These are phyloP conservation scores for Ophiocordyceps unilateralis DNA, from an alignment of 2,329 filamentous ascomycete species.

Conservation along the genomic window DNA sequence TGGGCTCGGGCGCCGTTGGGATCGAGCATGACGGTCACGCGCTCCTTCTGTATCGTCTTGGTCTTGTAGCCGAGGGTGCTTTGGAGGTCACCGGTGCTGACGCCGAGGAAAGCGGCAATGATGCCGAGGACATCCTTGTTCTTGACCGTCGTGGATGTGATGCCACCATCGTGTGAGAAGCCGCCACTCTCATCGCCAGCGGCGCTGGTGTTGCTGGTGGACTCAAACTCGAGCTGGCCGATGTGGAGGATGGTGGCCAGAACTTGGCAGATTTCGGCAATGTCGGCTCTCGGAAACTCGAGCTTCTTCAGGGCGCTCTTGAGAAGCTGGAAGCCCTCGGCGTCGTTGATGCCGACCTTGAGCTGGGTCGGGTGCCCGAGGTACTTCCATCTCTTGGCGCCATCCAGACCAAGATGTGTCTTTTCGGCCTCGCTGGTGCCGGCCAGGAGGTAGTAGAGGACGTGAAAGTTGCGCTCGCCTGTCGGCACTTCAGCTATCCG, in stretches of 20 bases:
- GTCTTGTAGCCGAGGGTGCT: slow-evolving; percentile 87
- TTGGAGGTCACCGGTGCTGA: slow-evolving; percentile 67
- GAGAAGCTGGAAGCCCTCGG: slow-evolving; percentile 91
- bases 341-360: slow-evolving; percentile 91
- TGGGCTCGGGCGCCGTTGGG: slow-evolving; percentile 78
- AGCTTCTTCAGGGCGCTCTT: slow-evolving; percentile 89
- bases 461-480: slow-evolving; percentile 90
- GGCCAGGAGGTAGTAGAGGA: slow-evolving; percentile 85
- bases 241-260: slow-evolving; percentile 92
- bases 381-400: slow-evolving; percentile 76
- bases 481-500: slow-evolving; percentile 84
- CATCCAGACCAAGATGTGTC: slow-evolving; percentile 54
- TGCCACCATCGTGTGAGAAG: slow-evolving; percentile 86
- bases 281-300: slow-evolving; percentile 83
- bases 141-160: slow-evolving; percentile 70
- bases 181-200: slow-evolving; percentile 84
- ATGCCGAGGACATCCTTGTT: slow-evolving; percentile 82
- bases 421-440: slow-evolving; percentile 87
- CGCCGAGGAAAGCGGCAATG: slow-evolving; percentile 86
- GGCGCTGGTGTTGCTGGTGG: slow-evolving; percentile 59
- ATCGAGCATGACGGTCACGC: slow-evolving; percentile 97
- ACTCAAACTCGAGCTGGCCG: slow-evolving; percentile 88
- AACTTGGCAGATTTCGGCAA: slow-evolving; percentile 92
- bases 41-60: slow-evolving; percentile 87
- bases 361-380: slow-evolving; percentile 91